Base-by-base conservation (phyloP, 441 rosid species). In the Croton laevigatus region DNA sequence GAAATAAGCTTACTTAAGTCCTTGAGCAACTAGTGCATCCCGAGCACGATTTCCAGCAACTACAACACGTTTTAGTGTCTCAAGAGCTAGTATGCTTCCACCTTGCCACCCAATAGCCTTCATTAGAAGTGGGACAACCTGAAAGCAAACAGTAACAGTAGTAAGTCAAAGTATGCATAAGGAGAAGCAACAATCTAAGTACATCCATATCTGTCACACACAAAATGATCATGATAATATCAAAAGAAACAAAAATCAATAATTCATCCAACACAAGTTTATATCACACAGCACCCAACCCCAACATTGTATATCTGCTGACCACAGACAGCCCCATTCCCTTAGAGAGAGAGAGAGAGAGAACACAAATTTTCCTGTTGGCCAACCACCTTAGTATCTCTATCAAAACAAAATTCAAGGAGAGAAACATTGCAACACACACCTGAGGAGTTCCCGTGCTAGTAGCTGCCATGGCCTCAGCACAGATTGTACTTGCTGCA, bases 401-500 rank as follows among this genome's bases (percentile, higher is more conserved):
- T 63, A 72, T 57, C 49, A 54, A 13, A 8, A 59, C 38, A 59
- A 9, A 40, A 40, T 8, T 4, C 38, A 59, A 32, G 16, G 32
- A 6, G 16, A 6, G 12, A 48, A 49, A 61, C 34, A 51, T 57
- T 32, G 20, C 34, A 40, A 71, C 46, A 59, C 74, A 72, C 65
- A 91, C 99, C 98, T 96, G 98, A 37, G 98, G 95, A 36, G 94
- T 79, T 71, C 99, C 99, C 13, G 78, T 93, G 80, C 98, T 93
- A 69, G 99, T 96, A 63, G 99, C 97, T 68, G 99, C 99, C 99
- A 96, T 93, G 72, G 99, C 99, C 86, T 96, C 99, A 8, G 97
- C 98, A 84, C 98, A 96, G 66, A 84, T 85, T 7, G 96, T 91
- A 81, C 99, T 96, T 51, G 99, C 91, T 42, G 98, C 99, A 75